Evolutionary conservation across 225 moss, liverwort and hornwort genomes (phyloP).

Genomic region (Marchantia paleacea): DNA sequence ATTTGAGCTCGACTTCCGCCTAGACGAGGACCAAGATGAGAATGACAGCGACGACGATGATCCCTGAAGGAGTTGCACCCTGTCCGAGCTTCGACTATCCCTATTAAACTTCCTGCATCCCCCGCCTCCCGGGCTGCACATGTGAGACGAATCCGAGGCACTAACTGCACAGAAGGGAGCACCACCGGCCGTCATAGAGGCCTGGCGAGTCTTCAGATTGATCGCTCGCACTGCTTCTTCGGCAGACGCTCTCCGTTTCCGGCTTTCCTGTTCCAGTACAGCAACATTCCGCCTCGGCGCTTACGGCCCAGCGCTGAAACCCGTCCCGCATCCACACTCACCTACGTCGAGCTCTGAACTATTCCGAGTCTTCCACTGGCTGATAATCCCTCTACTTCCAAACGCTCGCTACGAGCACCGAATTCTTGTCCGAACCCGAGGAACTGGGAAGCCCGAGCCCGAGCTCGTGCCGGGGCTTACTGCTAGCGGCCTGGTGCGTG

Average conservation of each 20-base stretch:
- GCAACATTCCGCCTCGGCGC: conserved; percentile 19
- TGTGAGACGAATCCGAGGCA: conserved; percentile 12
- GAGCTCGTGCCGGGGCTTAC: too few relatives aligned
- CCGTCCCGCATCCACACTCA: conserved; percentile 12
- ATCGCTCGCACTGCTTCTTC: neutral
- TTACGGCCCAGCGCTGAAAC: neutral
- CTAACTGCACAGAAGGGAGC: neutral
- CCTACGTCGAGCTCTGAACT: neutral
- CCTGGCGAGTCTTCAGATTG: neutral
- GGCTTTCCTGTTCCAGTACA: neutral
- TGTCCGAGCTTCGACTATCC: conserved; percentile 3
- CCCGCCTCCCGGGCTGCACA: conserved; percentile 18
- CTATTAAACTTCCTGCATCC: conserved; percentile 7
- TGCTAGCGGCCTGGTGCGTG: too few relatives aligned
- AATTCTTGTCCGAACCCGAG: too few relatives aligned
- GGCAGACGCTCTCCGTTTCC: conserved; percentile 7
- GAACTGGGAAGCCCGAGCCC: too few relatives aligned
- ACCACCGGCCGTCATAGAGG: conserved; percentile 29
- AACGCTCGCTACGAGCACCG: too few relatives aligned
- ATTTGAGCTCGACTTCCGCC: conserved; percentile 1
- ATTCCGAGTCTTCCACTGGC: neutral
- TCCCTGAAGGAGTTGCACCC: neutral
- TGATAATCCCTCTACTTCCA: neutral
- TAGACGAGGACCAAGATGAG: too few relatives aligned
- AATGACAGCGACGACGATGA: neutral